phyloP scores from a whole-genome alignment of 176 grass and related monocot species.

The Triticum dicoccoides region DNA sequence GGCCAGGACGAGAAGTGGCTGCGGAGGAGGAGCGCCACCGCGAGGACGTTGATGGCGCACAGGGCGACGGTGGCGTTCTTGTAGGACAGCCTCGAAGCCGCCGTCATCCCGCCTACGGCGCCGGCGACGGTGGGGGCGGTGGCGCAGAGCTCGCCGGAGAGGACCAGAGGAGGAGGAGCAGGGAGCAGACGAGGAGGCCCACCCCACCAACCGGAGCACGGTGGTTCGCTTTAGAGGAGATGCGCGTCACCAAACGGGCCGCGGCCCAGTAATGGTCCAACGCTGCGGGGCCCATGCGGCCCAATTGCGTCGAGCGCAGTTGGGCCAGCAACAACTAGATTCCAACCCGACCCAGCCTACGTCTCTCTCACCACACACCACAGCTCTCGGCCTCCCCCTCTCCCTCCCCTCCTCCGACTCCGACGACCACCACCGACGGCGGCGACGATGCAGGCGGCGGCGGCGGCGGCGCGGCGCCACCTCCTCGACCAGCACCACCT shows the following conservation, averaged over 20 bases:
- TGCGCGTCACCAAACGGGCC: neutral
- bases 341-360: neutral
- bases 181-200: neutral
- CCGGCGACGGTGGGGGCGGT: neutral
- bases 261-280: rapidly evolving
- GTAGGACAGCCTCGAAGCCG: slow-evolving; percentile 39
- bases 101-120: slow-evolving; percentile 21
- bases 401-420: neutral
- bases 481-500: slow-evolving; percentile 41
- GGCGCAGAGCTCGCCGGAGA: slow-evolving; percentile 25
- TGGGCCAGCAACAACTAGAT: neutral
- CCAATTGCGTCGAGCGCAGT: neutral
- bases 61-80: slow-evolving; percentile 47
- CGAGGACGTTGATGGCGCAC: slow-evolving; percentile 62
- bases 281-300: neutral
- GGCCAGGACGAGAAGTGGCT: slow-evolving; percentile 44
- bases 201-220: neutral
- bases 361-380: neutral
- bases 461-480: slow-evolving; percentile 44
- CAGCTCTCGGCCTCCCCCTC: neutral
- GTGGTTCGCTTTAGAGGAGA: neutral
- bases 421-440: slow-evolving; percentile 11
- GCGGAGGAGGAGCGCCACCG: slow-evolving; percentile 38
- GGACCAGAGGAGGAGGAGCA: neutral
- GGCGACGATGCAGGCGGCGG: slow-evolving; percentile 56